Evolutionary conservation across 371 early-diverging fungal species (phyloP), one percentile per base, ranked within the genome.

Genomic region (Mortierella sp.): DNA sequence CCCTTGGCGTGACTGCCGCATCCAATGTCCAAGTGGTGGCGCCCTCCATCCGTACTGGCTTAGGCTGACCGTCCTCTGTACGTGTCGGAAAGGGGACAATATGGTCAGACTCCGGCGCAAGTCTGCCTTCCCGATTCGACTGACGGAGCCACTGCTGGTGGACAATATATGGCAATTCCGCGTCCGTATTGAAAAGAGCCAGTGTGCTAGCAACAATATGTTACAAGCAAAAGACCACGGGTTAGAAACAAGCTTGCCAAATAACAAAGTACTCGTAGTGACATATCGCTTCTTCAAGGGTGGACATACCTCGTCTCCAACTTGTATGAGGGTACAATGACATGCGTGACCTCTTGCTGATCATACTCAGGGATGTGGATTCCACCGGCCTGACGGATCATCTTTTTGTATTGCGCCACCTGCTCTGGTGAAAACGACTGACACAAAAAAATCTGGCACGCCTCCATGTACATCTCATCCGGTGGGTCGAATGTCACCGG

Each of bases 71-170:
- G 24, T 76, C 64, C 39, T 75, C 76, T 29, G 73, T 63, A 26
- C 68, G 77, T 9, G 76, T 64, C 16, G 73, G 77, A 44, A 77
- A 76, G 6, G 77, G 77, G 1, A 80, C 81, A 37, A 76, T 73
- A 41, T 61, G 71, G 1, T 80, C 68, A 4, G 74, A 19, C 44
- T 80, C 81, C n/a, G 77, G 68, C 11, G 71, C 66, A 22, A 63
- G 41, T 19, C 71, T 80, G 2, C 73, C 45, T 16, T 66, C 74
- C 10, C 67, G 64, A 24, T 67, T 52, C 1, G 74, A 80, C 16
- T n/a, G 48, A 19, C 70, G 64, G 14, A 80, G 68, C 81, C 81
- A 80, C 7, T 77, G 48, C 26, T 64, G 66, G 34, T 70, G 43
- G n/a, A 80, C 74, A 44, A 80, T 77, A 26, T 68, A 80, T 22